phyloP scores from a whole-genome alignment of 345 rosid genomes.

The Cardamine occulta region DNA sequence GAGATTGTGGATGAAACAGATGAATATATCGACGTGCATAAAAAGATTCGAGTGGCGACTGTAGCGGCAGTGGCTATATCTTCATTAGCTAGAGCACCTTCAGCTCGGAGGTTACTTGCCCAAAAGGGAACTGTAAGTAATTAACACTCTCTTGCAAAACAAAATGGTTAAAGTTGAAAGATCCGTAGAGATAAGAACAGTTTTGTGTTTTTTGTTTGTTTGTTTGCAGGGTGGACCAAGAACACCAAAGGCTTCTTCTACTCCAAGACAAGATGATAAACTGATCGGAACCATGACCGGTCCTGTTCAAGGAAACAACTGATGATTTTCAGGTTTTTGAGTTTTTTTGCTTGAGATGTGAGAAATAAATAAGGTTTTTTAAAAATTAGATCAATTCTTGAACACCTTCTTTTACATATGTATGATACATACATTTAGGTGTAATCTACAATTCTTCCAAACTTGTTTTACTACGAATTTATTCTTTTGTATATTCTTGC shows the following conservation, averaged over 20 bases:
- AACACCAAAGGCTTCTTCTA: slow-evolving; percentile 34
- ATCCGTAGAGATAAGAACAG: neutral
- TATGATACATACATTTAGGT: slow-evolving; percentile 8
- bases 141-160: neutral
- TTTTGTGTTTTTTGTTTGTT: neutral
- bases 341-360: slow-evolving; percentile 15
- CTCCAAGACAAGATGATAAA: slow-evolving; percentile 11
- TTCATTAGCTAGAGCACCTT: slow-evolving; percentile 83
- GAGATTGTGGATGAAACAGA: slow-evolving; percentile 99
- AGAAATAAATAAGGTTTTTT: slow-evolving; percentile 4
- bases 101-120: slow-evolving; percentile 66
- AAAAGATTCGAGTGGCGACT: slow-evolving; percentile 88
- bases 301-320: slow-evolving; percentile 10
- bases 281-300: neutral
- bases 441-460: neutral
- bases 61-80: slow-evolving; percentile 95
- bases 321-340: slow-evolving; percentile 15
- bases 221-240: slow-evolving; percentile 35
- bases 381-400: neutral
- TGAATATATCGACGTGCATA: slow-evolving; percentile 95
- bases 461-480: neutral
- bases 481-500: slow-evolving; percentile 27
- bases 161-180: neutral
- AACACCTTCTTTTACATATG: slow-evolving; percentile 11
- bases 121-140: slow-evolving; percentile 43